Conservation (phyloP, 441 rosid species). For the Gossypium aridum region DNA sequence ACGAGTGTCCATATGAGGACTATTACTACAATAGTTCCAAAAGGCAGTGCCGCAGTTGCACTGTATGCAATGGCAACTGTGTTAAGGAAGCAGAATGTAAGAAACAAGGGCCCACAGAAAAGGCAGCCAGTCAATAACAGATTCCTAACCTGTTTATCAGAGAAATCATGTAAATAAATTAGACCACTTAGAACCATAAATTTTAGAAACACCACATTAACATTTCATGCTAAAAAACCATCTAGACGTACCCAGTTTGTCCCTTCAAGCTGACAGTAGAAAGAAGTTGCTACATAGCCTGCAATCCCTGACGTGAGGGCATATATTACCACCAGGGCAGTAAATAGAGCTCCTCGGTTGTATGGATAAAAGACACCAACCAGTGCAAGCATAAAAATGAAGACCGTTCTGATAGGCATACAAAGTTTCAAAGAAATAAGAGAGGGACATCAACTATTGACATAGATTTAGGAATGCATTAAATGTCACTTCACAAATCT, state of each 20-base stretch:
- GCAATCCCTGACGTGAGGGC: slow-evolving; percentile 79
- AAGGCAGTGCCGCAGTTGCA: slow-evolving; percentile 64
- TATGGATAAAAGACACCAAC: slow-evolving; percentile 85
- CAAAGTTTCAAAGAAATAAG: background rate
- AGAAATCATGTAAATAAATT: background rate
- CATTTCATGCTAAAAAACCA: background rate
- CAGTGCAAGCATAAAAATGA: slow-evolving; percentile 67
- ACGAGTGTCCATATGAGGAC: slow-evolving; percentile 63
- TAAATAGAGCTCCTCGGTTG: slow-evolving; percentile 80
- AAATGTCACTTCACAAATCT: background rate
- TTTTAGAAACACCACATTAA: background rate
- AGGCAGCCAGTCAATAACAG: slow-evolving; percentile 65
- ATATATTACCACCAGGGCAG: slow-evolving; percentile 71
- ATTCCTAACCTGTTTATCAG: slow-evolving; percentile 55
- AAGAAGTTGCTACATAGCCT: slow-evolving; percentile 65
- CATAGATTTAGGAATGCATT: background rate
- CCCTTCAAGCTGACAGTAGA: slow-evolving; percentile 82
- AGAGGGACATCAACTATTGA: background rate
- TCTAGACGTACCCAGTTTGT: slow-evolving; percentile 50
- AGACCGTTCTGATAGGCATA: slow-evolving; percentile 41
- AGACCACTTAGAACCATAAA: background rate
- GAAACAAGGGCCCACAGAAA: slow-evolving; percentile 72
- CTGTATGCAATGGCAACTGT: slow-evolving; percentile 59
- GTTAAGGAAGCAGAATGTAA: slow-evolving; percentile 73
- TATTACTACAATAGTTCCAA: slow-evolving; percentile 65